phyloP scores from a whole-genome alignment of 108 stramenopile species.

The Stephanodiscus triporus region DNA sequence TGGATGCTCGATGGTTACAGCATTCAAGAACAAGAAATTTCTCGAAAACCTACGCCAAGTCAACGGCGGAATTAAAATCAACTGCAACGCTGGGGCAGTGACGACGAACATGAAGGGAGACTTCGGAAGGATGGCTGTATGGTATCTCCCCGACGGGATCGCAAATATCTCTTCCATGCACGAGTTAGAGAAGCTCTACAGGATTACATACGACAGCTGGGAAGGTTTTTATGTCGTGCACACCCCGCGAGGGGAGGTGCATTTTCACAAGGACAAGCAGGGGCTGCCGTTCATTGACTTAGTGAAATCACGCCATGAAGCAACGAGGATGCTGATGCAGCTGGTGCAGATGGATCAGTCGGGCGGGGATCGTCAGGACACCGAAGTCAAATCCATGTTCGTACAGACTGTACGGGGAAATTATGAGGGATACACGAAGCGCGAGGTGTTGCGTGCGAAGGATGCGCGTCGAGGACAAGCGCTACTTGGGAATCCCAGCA shows the following conservation, averaged over 20 bases:
- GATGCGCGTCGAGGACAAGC: too few relatives aligned
- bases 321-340: conserved; percentile 2
- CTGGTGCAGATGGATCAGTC: neutral
- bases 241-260: conserved; percentile 6
- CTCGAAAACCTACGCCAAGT: neutral
- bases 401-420: conserved; percentile 23
- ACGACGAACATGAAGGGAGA: neutral
- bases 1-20: conserved; percentile 13
- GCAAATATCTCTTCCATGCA: conserved; percentile 32
- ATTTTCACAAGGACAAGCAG: conserved; percentile 9
- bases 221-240: conserved; percentile 14
- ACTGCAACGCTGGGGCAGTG: conserved; percentile 29
- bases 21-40: neutral
- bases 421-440: neutral
- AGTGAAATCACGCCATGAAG: neutral
- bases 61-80: neutral
- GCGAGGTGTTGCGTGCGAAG: too few relatives aligned
- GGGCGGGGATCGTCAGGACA: neutral
- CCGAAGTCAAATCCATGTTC: too few relatives aligned
- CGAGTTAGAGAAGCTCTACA: conserved; percentile 8
- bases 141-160: conserved; percentile 18
- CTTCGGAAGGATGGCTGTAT: conserved; percentile 13
- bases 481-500: too few relatives aligned
- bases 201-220: conserved; percentile 18
- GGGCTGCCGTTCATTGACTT: neutral